Evolutionary conservation across 2,329 filamentous ascomycete species (phyloP).

Genomic region (Aspergillus hortae): DNA sequence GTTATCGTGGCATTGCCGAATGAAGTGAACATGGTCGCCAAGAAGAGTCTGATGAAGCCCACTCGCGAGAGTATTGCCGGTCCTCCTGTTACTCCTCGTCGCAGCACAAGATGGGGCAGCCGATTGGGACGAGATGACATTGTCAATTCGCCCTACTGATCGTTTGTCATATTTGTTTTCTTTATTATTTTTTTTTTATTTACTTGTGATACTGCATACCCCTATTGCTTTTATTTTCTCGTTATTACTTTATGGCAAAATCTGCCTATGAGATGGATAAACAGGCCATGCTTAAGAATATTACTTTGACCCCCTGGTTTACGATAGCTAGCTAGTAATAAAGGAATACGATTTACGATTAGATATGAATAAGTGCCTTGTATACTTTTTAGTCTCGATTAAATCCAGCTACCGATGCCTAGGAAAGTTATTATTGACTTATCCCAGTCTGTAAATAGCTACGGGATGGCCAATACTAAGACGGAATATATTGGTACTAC

Average conservation of each 20-base stretch:
- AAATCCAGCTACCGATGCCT: no score
- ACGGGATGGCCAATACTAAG: no score
- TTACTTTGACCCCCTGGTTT: neutral
- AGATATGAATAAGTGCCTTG: neutral
- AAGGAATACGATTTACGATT: constrained; percentile 8
- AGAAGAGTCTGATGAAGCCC: constrained; percentile 77
- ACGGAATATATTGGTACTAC: no score
- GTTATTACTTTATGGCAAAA: constrained; percentile 4
- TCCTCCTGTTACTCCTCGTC: constrained; percentile 48
- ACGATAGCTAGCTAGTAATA: constrained; percentile 8
- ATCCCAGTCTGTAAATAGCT: no score
- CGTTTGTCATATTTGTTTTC: constrained; percentile 7
- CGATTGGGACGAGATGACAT: constrained; percentile 74
- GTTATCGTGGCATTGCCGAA: constrained; percentile 96
- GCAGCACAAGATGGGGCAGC: constrained; percentile 32
- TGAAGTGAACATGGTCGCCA: constrained; percentile 96
- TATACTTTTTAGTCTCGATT: no score
- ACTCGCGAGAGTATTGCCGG: constrained; percentile 87
- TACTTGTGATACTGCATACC: constrained; percentile 24
- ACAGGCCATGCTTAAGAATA: neutral
- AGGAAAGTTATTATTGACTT: no score
- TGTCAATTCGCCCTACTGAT: constrained; percentile 67
- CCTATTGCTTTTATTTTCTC: constrained; percentile 13
- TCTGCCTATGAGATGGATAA: constrained; percentile 1
- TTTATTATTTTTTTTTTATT: constrained; percentile 10